phyloP scores from a whole-genome alignment of 352 stramenopile species.

The Hyaloperonospora arabidopsidis region DNA sequence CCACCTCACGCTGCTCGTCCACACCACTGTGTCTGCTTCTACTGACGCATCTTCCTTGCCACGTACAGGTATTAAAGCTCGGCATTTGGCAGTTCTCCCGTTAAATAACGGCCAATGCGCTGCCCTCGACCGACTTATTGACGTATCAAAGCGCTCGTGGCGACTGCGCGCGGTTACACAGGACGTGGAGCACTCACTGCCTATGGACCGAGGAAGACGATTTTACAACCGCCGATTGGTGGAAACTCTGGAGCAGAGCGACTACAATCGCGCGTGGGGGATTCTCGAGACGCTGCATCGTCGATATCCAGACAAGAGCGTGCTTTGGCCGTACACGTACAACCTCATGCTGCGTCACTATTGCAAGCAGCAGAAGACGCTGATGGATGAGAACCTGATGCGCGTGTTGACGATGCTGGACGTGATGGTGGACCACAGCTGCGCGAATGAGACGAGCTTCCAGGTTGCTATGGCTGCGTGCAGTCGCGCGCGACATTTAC shows the following conservation, averaged over 20 bases:
- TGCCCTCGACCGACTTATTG: constrained; percentile 11
- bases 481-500: constrained; percentile 38
- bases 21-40: background rate
- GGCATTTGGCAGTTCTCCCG: constrained; percentile 16
- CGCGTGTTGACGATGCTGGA: constrained; percentile 45
- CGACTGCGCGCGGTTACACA: constrained; percentile 12
- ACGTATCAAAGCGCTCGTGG: constrained; percentile 17
- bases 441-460: constrained; percentile 45
- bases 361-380: constrained; percentile 30
- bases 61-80: constrained; percentile 4
- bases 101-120: constrained; percentile 4
- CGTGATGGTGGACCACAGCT: constrained; percentile 34
- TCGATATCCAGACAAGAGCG: constrained; percentile 11
- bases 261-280: constrained; percentile 24
- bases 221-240: constrained; percentile 44
- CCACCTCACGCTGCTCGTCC: background rate
- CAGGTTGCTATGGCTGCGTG: constrained; percentile 67
- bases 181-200: constrained; percentile 18
- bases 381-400: constrained; percentile 28
- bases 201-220: constrained; percentile 21
- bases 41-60: constrained; percentile 1
- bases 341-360: constrained; percentile 48
- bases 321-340: constrained; percentile 44
- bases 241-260: constrained; percentile 23
- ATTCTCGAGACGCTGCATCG: constrained; percentile 26